Percentiles rank a stretch among this genome's conserved stretches.
phyloP scores from a whole-genome alignment of 805 yeast species.

The Komagataella kurtzmanii region DNA sequence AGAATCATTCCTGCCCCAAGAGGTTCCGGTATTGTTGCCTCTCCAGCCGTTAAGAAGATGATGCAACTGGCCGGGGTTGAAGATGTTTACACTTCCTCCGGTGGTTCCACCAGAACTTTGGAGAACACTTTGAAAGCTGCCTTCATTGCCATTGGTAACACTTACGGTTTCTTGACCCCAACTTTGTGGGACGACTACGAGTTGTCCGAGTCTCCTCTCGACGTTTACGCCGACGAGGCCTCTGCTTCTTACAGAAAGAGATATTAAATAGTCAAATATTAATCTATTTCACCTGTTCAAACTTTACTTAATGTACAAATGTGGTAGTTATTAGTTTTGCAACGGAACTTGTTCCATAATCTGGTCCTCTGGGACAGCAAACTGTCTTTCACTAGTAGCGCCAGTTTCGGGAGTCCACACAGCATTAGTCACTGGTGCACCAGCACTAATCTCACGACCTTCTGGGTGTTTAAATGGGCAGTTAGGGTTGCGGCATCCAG shows the following conservation, averaged over 20 bases:
- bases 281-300: conserved; percentile 6
- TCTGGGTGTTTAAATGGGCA: conserved; percentile 77
- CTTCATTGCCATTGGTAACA: conserved; percentile 98
- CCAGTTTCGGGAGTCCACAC: conserved; percentile 19
- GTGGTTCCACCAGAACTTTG: conserved; percentile 98
- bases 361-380: conserved; percentile 68
- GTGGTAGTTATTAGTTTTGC: conserved; percentile 17
- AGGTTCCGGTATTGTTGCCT: conserved; percentile 99
- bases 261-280: conserved; percentile 30
- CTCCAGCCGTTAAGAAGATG: conserved; percentile 98
- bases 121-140: conserved; percentile 99
- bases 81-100: conserved; percentile 97
- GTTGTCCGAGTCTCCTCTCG: conserved; percentile 87
- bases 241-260: conserved; percentile 54
- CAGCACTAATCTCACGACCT: conserved; percentile 34
- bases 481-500: conserved; percentile 53
- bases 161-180: conserved; percentile 99
- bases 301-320: neutral
- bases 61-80: conserved; percentile 99
- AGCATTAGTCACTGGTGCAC: conserved; percentile 12
- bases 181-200: conserved; percentile 90
- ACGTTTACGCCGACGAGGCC: conserved; percentile 82
- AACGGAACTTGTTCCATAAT: conserved; percentile 55
- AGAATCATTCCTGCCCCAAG: conserved; percentile 99
- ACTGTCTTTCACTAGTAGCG: conserved; percentile 46